A percentile compares a stretch with the other conserved stretches of the same genome.
Conservation (phyloP, 768 basidiomycete genomes). For the Suillus alpinus region DNA sequence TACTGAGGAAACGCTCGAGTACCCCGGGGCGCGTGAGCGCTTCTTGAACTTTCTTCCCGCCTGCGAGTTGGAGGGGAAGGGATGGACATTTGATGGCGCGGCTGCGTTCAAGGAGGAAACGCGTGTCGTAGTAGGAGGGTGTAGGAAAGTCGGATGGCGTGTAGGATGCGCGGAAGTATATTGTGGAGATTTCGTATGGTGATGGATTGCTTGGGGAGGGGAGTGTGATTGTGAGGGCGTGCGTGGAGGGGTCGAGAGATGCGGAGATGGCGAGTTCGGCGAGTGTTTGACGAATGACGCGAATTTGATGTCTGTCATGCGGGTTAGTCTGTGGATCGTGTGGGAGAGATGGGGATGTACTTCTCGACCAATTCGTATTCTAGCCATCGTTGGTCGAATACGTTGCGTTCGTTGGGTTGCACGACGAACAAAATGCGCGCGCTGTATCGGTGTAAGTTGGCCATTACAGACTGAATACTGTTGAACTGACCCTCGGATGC, state of each 20-base stretch:
- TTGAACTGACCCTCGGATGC: conserved; percentile 43
- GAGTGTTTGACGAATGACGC: conserved; percentile 73
- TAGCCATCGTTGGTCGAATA: conserved; percentile 89
- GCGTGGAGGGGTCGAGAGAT: conserved; percentile 45
- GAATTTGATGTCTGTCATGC: conserved; percentile 63
- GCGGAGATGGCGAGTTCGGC: conserved; percentile 62
- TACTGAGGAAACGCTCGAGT: conserved; percentile 68
- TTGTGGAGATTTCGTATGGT: conserved; percentile 70
- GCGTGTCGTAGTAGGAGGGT: conserved; percentile 61
- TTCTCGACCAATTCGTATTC: conserved; percentile 83
- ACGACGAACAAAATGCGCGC: conserved; percentile 83
- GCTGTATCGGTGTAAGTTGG: conserved; percentile 21
- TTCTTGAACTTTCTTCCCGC: conserved; percentile 94
- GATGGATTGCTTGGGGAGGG: conserved; percentile 4
- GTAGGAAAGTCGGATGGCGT: conserved; percentile 77
- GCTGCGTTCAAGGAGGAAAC: conserved; percentile 77
- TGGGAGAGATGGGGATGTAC: conserved; percentile 39
- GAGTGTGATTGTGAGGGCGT: conserved; percentile 37
- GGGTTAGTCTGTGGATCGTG: not conserved
- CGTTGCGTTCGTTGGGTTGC: conserved; percentile 84
- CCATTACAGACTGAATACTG: not conserved
- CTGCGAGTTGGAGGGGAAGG: conserved; percentile 90
- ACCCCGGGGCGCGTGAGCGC: conserved; percentile 72
- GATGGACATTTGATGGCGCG: conserved; percentile 91
- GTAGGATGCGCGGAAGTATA: conserved; percentile 93